Evolutionary conservation across 208 protist species (phyloP).

Genomic region (Strigomonas culicis): DNA sequence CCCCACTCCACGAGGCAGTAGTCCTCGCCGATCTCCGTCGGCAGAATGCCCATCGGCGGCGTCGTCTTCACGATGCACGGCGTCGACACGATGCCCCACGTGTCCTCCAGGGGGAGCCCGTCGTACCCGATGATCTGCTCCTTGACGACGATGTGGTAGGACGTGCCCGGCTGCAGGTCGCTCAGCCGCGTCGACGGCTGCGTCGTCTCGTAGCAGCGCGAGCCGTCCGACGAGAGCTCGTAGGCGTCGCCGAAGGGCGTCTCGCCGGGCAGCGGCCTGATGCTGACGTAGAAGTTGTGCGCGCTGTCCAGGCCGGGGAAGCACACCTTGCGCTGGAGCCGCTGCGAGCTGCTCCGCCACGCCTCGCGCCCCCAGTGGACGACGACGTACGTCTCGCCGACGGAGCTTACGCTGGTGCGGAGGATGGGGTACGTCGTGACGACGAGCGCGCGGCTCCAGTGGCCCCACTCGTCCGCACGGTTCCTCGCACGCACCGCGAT

Average conservation of each 20-base stretch:
- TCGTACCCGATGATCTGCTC: constrained; percentile 75
- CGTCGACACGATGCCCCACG: constrained; percentile 64
- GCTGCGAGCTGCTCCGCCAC: constrained; percentile 7
- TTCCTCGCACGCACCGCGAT: constrained; percentile 79
- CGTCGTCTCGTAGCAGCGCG: constrained; percentile 87
- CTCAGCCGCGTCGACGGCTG: constrained; percentile 78
- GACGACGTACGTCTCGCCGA: constrained; percentile 86
- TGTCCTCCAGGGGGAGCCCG: constrained; percentile 38
- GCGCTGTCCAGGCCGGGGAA: constrained; percentile 63
- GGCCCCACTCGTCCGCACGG: constrained; percentile 74
- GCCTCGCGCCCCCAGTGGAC: constrained; percentile 68
- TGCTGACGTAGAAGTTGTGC: constrained; percentile 90
- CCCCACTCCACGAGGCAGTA: constrained; percentile 86
- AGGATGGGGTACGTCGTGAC: constrained; percentile 80
- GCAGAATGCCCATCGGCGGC: constrained; percentile 58
- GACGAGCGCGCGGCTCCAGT: constrained; percentile 66
- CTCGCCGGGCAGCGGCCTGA: constrained; percentile 68
- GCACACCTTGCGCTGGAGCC: constrained; percentile 37
- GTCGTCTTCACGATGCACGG: constrained; percentile 64
- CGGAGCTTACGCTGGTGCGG: constrained; percentile 41
- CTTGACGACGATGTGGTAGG: constrained; percentile 76
- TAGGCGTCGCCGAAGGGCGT: constrained; percentile 68
- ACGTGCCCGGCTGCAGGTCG: constrained; percentile 77
- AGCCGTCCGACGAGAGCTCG: constrained; percentile 77
- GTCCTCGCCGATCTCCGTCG: constrained; percentile 88